Evolutionary conservation across 2,329 filamentous ascomycete genomes (phyloP).

Genomic region (Alternaria solani): DNA sequence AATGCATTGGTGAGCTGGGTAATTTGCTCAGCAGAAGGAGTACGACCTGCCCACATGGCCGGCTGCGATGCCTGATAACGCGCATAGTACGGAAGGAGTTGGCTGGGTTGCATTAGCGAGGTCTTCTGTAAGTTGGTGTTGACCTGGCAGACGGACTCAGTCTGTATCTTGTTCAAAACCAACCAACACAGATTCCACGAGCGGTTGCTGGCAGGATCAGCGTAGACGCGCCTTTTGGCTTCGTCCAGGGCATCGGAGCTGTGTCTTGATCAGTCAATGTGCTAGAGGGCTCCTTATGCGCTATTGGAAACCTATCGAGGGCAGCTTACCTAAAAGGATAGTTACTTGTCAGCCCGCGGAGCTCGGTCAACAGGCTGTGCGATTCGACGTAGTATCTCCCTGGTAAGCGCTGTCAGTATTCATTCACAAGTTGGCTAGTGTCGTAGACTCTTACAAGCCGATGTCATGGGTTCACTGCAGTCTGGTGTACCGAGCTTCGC

Average conservation of each 20-base stretch:
- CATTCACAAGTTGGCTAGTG: background rate
- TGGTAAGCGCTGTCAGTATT: conserved; percentile 17
- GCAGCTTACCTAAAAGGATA: conserved; percentile 66
- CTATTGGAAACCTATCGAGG: background rate
- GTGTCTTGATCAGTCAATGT: background rate
- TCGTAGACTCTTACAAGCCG: conserved; percentile 60
- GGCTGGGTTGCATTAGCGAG: conserved; percentile 52
- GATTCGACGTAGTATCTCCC: conserved; percentile 73
- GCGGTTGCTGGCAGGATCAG: conserved; percentile 70
- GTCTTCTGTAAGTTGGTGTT: background rate
- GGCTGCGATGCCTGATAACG: conserved; percentile 67
- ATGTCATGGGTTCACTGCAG: conserved; percentile 72
- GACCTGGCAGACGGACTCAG: conserved; percentile 62
- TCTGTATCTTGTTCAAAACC: conserved; percentile 70
- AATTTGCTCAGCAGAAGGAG: conserved; percentile 65
- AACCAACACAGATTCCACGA: conserved; percentile 83
- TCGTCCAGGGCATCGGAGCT: conserved; percentile 70
- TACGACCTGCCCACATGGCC: conserved; percentile 73
- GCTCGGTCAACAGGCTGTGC: conserved; percentile 73
- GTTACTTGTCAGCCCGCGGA: conserved; percentile 71
- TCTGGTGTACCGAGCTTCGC: conserved; percentile 65
- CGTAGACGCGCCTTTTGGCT: conserved; percentile 69
- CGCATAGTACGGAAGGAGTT: conserved; percentile 69
- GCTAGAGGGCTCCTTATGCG: background rate
- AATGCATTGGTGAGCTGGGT: conserved; percentile 69